A percentile compares a stretch with the other conserved stretches of the same genome.
Evolutionary conservation across 495 filamentous ascomycete species (phyloP).

Genomic region (Penicillium cataractarum): DNA sequence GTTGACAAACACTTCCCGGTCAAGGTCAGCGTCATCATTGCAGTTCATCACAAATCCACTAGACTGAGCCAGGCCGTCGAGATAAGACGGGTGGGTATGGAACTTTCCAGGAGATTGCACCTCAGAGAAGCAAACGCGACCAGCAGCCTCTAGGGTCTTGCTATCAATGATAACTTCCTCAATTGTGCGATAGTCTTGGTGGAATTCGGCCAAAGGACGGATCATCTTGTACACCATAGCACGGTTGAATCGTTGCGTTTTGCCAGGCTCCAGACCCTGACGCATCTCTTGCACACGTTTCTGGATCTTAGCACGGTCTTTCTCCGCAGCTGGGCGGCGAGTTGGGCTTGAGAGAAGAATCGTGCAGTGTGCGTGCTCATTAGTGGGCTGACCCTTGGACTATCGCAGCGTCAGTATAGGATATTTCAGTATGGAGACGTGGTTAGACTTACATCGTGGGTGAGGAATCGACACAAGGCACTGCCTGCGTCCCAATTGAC

Average conservation of each 20-base stretch:
- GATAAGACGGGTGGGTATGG: background rate
- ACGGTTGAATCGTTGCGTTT: constrained; percentile 31
- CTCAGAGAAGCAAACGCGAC: background rate
- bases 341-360: background rate
- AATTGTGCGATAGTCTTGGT: constrained; percentile 50
- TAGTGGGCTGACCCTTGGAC: background rate
- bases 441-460: background rate
- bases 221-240: constrained; percentile 71
- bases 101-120: background rate
- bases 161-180: background rate
- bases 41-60: background rate
- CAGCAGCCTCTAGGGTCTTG: background rate
- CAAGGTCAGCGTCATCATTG: background rate
- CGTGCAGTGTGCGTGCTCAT: background rate
- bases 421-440: too few species aligned
- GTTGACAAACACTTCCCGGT: background rate
- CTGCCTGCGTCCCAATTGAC: background rate
- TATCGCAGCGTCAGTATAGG: background rate
- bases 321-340: background rate
- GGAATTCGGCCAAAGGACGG: constrained; percentile 64
- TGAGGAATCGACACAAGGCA: background rate
- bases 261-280: background rate
- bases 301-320: background rate
- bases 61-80: background rate
- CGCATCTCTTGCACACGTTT: background rate